phyloP scores from a whole-genome alignment of 2,329 filamentous ascomycete genomes.

The Zymoseptoria passerinii region DNA sequence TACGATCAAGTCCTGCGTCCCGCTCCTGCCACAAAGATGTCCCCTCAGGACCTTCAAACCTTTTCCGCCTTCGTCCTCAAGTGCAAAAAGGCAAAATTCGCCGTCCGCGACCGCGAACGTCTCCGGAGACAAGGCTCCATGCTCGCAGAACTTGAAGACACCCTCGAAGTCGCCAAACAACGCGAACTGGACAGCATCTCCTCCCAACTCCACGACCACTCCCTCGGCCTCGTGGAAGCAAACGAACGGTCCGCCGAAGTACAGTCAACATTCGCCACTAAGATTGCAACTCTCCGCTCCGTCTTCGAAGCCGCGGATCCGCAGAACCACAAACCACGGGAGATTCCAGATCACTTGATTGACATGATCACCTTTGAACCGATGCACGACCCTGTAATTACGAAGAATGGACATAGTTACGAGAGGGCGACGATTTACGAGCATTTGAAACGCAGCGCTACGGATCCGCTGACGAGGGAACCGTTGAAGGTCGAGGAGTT shows the following conservation, averaged over 20 bases:
- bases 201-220: slow-evolving; percentile 23
- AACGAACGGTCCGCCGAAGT: slow-evolving; percentile 44
- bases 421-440: slow-evolving; percentile 79
- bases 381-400: slow-evolving; percentile 44
- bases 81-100: slow-evolving; percentile 83
- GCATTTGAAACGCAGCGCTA: slow-evolving; percentile 65
- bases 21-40: slow-evolving; percentile 52
- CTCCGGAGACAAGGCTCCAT: slow-evolving; percentile 49
- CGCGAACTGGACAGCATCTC: slow-evolving; percentile 32
- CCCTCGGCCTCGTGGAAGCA: slow-evolving; percentile 38
- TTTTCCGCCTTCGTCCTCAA: slow-evolving; percentile 65
- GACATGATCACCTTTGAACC: slow-evolving; percentile 48
- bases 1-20: slow-evolving; percentile 47
- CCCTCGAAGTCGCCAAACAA: slow-evolving; percentile 44
- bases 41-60: slow-evolving; percentile 26
- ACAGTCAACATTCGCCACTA: slow-evolving; percentile 30
- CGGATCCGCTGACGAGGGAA: slow-evolving; percentile 78
- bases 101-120: slow-evolving; percentile 58
- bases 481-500: slow-evolving; percentile 61
- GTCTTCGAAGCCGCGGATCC: slow-evolving; percentile 43
- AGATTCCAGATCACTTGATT: slow-evolving; percentile 67
- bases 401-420: slow-evolving; percentile 82
- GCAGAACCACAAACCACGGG: slow-evolving; percentile 37
- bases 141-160: slow-evolving; percentile 50
- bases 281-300: slow-evolving; percentile 37